Percentiles rank a stretch among this genome's conserved stretches.
These are phyloP conservation scores for Ogataea nitratoaversa DNA, from an alignment of 805 yeast species.

Conservation along the genomic window DNA sequence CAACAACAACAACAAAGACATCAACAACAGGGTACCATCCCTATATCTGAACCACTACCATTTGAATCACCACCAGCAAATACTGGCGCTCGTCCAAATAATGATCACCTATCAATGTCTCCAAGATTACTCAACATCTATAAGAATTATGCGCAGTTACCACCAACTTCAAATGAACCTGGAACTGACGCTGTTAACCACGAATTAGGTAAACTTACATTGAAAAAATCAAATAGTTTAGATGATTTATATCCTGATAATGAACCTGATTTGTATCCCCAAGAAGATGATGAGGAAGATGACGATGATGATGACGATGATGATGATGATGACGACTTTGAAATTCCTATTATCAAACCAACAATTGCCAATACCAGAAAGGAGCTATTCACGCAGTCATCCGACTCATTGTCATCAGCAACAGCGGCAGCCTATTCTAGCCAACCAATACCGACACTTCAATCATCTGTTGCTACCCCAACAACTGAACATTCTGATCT, in stretches of 20 bases:
- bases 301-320: constrained; percentile 13
- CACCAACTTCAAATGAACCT: too few relatives aligned
- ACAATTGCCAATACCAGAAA: neutral
- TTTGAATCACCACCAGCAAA: neutral
- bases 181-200: too few relatives aligned
- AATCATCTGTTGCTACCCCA: neutral
- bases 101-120: constrained; percentile 12
- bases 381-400: constrained; percentile 4
- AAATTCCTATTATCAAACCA: constrained; percentile 18
- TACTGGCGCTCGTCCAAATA: neutral
- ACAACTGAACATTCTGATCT: neutral
- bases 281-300: neutral
- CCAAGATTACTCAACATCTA: constrained; percentile 30
- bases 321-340: constrained; percentile 19
- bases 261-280: neutral
- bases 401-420: constrained; percentile 2
- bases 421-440: neutral
- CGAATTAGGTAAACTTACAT: constrained; percentile 5
- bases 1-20: neutral
- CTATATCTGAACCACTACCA: neutral
- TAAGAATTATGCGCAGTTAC: constrained; percentile 31
- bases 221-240: constrained; percentile 5
- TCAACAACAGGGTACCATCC: neutral
- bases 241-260: constrained; percentile 19
- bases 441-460: neutral